Conservation (phyloP, 805 yeast genomes). For the Pichia pseudocactophila region DNA sequence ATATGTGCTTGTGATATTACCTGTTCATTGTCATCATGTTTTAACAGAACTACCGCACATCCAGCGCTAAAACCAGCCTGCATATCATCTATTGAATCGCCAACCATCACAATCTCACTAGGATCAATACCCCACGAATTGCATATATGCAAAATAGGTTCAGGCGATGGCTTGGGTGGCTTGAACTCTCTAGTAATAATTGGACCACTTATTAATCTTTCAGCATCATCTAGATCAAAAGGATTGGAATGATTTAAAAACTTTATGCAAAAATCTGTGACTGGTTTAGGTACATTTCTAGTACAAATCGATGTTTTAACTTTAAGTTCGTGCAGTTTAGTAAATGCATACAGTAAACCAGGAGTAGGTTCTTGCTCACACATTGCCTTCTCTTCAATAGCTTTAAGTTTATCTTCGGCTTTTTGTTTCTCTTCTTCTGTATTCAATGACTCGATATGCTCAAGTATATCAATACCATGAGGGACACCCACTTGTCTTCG, state of each 20-base stretch:
- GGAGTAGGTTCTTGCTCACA: constrained; percentile 41
- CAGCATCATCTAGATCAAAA: constrained; percentile 19
- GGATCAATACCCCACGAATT: constrained; percentile 37
- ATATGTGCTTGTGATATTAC: constrained; percentile 29
- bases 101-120: constrained; percentile 52
- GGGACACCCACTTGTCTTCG: constrained; percentile 38
- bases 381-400: constrained; percentile 60
- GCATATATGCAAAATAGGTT: constrained; percentile 51
- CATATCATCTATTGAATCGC: constrained; percentile 68
- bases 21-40: constrained; percentile 41
- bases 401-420: constrained; percentile 40
- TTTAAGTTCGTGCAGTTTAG: constrained; percentile 15
- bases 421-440: constrained; percentile 27
- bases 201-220: constrained; percentile 29
- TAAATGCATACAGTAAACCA: constrained; percentile 38
- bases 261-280: constrained; percentile 37
- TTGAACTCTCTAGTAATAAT: constrained; percentile 53
- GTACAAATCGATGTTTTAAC: constrained; percentile 54
- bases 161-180: constrained; percentile 64
- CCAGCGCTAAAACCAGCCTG: constrained; percentile 58
- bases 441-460: constrained; percentile 30
- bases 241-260: constrained; percentile 29
- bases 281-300: constrained; percentile 48
- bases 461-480: constrained; percentile 41
- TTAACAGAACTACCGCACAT: constrained; percentile 44